A percentile compares a stretch with the other conserved stretches of the same genome.
phyloP scores from a whole-genome alignment of 305 asterid species.

The Fraxinus ornus region DNA sequence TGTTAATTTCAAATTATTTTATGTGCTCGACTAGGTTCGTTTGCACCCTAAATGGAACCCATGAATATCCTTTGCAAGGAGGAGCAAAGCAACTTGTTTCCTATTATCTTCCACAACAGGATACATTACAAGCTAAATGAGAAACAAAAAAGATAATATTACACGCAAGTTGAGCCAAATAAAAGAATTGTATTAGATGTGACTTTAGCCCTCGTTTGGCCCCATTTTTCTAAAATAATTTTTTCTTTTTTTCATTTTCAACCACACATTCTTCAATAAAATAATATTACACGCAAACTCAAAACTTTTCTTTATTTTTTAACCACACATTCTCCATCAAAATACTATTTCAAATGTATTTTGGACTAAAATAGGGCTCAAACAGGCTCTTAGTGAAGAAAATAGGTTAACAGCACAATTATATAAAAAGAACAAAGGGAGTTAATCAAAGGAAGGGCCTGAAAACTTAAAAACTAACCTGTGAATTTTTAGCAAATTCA shows the following conservation, averaged over 20 bases:
- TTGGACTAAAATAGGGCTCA: too few species aligned
- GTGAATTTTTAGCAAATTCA: constrained; percentile 75
- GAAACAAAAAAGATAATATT: background rate
- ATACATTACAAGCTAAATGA: background rate
- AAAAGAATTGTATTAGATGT: background rate
- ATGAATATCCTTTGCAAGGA: background rate
- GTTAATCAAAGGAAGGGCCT: background rate
- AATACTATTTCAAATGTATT: too few species aligned
- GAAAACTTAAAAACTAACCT: constrained; percentile 47
- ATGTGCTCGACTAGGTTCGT: background rate
- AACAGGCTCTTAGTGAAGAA: too few species aligned
- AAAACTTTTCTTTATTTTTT: too few species aligned
- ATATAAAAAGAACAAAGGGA: background rate
- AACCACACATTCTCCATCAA: too few species aligned
- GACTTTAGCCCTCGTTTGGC: background rate
- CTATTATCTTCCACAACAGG: background rate
- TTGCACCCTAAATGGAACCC: background rate
- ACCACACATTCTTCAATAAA: too few species aligned
- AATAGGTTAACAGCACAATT: background rate
- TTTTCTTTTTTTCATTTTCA: too few species aligned
- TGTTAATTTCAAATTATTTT: background rate
- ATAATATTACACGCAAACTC: too few species aligned
- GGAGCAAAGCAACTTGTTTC: background rate
- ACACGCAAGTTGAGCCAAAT: constrained; percentile 13
- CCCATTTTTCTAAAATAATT: too few species aligned